A percentile compares a stretch with the other conserved stretches of the same genome.
Evolutionary conservation across 345 rosid species (phyloP).

Genomic region (Dipteronia sinensis): DNA sequence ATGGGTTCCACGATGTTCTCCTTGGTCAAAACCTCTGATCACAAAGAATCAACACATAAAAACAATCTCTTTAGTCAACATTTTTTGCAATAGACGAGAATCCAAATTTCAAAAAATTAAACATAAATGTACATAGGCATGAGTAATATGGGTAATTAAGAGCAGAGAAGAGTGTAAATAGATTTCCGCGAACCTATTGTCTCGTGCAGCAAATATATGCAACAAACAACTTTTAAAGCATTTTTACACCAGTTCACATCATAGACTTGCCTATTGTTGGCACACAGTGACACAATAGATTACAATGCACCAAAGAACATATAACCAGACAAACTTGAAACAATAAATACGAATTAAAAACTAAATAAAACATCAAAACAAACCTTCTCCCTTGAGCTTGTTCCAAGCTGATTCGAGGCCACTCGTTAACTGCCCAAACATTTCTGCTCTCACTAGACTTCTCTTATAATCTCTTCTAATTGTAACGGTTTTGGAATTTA

Average conservation of each 20-base stretch:
- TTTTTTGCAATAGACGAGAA: background rate
- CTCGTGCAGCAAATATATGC: too few species aligned
- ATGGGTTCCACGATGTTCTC: conserved; percentile 95
- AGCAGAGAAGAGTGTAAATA: too few species aligned
- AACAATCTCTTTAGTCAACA: background rate
- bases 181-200: too few species aligned
- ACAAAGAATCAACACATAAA: conserved; percentile 21
- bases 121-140: background rate
- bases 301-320: too few species aligned
- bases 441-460: conserved; percentile 73
- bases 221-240: background rate
- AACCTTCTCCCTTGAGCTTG: conserved; percentile 98
- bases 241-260: background rate
- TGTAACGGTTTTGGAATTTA: conserved; percentile 47
- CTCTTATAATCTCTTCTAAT: conserved; percentile 44
- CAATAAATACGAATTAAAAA: background rate
- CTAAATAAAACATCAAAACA: background rate
- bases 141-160: too few species aligned
- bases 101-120: background rate
- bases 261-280: background rate
- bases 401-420: conserved; percentile 99
- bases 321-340: too few species aligned
- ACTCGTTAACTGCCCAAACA: conserved; percentile 90
- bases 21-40: conserved; percentile 85
- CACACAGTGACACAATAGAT: background rate